Evolutionary conservation across 1,139 yeast species (phyloP).

Genomic region (Yamadazyma dendronema): DNA sequence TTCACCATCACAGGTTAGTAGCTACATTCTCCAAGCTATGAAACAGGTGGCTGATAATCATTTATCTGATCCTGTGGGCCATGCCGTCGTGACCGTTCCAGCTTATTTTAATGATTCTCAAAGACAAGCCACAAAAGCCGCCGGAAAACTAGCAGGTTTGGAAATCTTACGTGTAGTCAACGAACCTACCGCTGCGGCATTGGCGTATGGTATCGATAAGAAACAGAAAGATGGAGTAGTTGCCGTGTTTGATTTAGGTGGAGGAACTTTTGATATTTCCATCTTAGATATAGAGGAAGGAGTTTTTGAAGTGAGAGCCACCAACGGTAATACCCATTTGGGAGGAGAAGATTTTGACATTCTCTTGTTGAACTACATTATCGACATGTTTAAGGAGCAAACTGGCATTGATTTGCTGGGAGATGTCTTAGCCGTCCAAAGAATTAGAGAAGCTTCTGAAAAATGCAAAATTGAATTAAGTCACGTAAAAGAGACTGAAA

Average conservation of each 20-base stretch:
- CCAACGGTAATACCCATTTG: slow-evolving; percentile 82
- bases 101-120: slow-evolving; percentile 80
- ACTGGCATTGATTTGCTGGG: slow-evolving; percentile 45
- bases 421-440: slow-evolving; percentile 55
- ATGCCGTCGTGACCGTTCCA: slow-evolving; percentile 78
- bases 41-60: slow-evolving; percentile 53
- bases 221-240: slow-evolving; percentile 51
- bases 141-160: slow-evolving; percentile 66
- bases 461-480: slow-evolving; percentile 69
- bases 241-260: slow-evolving; percentile 81
- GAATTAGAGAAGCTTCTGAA: slow-evolving; percentile 73
- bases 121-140: slow-evolving; percentile 72
- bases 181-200: slow-evolving; percentile 82
- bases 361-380: slow-evolving; percentile 51
- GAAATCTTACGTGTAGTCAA: slow-evolving; percentile 69
- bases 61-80: slow-evolving; percentile 38
- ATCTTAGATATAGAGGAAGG: slow-evolving; percentile 78
- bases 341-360: slow-evolving; percentile 85
- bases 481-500: slow-evolving; percentile 52
- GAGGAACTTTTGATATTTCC: slow-evolving; percentile 82
- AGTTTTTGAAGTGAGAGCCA: slow-evolving; percentile 76
- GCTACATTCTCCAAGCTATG: slow-evolving; percentile 52
- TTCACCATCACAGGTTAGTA: slow-evolving; percentile 61
- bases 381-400: slow-evolving; percentile 43
- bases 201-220: slow-evolving; percentile 70